Base-by-base conservation (phyloP, 2,329 filamentous ascomycete genomes). In the Drechslera avenae region DNA sequence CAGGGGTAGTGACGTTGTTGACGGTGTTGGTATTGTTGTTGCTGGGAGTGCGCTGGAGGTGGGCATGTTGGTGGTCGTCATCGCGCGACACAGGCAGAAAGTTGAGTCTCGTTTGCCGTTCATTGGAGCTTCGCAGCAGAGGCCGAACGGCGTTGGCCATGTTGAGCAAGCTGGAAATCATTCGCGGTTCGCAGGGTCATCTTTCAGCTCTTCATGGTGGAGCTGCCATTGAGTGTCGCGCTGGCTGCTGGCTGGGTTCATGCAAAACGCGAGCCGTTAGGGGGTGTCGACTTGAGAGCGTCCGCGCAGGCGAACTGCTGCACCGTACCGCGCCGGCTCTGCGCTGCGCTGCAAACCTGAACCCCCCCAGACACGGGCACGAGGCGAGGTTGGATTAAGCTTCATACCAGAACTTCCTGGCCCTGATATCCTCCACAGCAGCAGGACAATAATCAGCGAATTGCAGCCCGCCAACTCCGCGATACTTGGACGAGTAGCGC, bases 181-280 rank as follows among this genome's bases (percentile, higher is more conserved):
- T 54, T 55, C 59, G 68, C 56, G 61, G 54, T 48, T 57, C 40
- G 58, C 52, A 36, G 56, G 65, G 33, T 60, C 68, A 71, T 71
- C 47, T 62, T 68, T 64, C 42, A 60, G 46, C 13, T 48, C 54
- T 54, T 53, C 54, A 54, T 53, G 41, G 49, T 56, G 30, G 54
- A 48, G 53, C 59, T 59, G 68, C 66, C 66, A 67, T 70, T 66
- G 65, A 59, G 57, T 35, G 66, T 61, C 60, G 60, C 61, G 65
- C 59, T 57, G 61, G 65, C 59, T 57, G 61, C 23, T 28, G 57
- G 60, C 57, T 49, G 49, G 49, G 58, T 51, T 53, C 51, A 60
- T 48, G 62, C 64, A 58, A 59, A 63, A 64, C 50, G 59, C 58
- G 57, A 57, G 59, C 57, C 54, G 62, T 64, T 68, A 65, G 62